These are phyloP conservation scores for Gentiana macrophylla DNA, from an alignment of 257 asterid genomes.

Conservation along the genomic window DNA sequence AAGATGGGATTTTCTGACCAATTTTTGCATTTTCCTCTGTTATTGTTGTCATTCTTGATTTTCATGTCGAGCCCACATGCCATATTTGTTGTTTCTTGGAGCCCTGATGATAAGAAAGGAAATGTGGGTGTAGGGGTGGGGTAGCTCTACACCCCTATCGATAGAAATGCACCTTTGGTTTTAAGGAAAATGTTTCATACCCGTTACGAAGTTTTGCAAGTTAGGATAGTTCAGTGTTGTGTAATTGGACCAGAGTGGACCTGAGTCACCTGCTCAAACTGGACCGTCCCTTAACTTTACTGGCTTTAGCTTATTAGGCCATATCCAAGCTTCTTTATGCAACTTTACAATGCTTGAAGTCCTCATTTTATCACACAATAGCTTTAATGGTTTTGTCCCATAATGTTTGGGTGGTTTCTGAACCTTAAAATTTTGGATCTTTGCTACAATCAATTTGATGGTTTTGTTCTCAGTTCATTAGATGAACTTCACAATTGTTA, in stretches of 20 bases:
- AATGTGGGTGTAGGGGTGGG: slow-evolving; percentile 2
- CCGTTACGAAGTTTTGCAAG: slow-evolving; percentile 28
- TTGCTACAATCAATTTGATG: slow-evolving; percentile 44
- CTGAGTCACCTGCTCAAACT: slow-evolving; percentile 30
- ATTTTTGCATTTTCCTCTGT: slow-evolving; percentile 5
- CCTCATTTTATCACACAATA: slow-evolving; percentile 41
- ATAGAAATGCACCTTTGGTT: slow-evolving; percentile 48
- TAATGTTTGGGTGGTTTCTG: slow-evolving; percentile 34
- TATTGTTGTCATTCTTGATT: slow-evolving; percentile 13
- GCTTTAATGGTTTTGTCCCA: slow-evolving; percentile 30
- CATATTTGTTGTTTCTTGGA: slow-evolving; percentile 15
- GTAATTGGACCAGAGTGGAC: slow-evolving; percentile 37
- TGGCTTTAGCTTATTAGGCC: slow-evolving; percentile 50
- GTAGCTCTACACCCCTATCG: slow-evolving; percentile 19
- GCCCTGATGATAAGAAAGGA: slow-evolving; percentile 1
- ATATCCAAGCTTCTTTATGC: slow-evolving; percentile 55
- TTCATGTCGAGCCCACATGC: slow-evolving; percentile 12
- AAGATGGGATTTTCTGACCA: slow-evolving; percentile 17
- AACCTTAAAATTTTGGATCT: slow-evolving; percentile 49
- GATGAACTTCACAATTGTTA: slow-evolving; percentile 9
- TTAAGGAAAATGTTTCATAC: slow-evolving; percentile 51
- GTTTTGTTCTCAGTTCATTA: slow-evolving; percentile 28
- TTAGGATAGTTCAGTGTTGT: slow-evolving; percentile 31
- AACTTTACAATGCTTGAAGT: slow-evolving; percentile 48
- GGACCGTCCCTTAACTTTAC: slow-evolving; percentile 69